phyloP scores from a whole-genome alignment of 106 monocot genomes.

The Triglochin maritima region DNA sequence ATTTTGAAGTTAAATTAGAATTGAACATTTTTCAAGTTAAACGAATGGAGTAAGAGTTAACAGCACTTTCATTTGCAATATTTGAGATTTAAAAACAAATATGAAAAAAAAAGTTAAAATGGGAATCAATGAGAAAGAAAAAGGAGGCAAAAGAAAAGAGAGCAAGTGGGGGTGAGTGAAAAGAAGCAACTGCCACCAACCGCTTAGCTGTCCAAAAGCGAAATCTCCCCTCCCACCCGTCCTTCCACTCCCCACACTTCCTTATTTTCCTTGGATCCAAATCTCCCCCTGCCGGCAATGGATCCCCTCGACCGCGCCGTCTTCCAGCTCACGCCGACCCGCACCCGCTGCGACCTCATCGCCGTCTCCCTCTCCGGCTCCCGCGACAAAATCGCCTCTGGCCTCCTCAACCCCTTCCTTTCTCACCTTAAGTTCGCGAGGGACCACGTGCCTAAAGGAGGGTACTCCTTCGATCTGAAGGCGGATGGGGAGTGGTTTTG shows the following conservation, averaged over 20 bases:
- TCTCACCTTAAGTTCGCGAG: constrained; percentile 10
- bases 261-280: background rate
- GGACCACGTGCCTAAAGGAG: constrained; percentile 20
- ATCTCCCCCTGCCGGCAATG: background rate
- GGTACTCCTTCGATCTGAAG: constrained; percentile 16
- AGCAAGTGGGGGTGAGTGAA: background rate
- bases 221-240: background rate
- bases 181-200: background rate
- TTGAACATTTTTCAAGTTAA: no score
- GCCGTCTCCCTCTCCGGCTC: background rate
- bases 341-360: constrained; percentile 19
- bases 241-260: background rate
- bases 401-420: constrained; percentile 15
- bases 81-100: no score
- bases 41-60: no score
- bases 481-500: constrained; percentile 11
- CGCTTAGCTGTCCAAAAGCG: constrained; percentile 6
- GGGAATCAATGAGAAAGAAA: no score
- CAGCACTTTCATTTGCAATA: no score
- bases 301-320: constrained; percentile 13
- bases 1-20: no score
- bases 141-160: no score
- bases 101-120: no score
- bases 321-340: constrained; percentile 22
- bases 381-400: constrained; percentile 18